Evolutionary conservation across 768 basidiomycete genomes (phyloP).

Genomic region (Kondoa malvinella): DNA sequence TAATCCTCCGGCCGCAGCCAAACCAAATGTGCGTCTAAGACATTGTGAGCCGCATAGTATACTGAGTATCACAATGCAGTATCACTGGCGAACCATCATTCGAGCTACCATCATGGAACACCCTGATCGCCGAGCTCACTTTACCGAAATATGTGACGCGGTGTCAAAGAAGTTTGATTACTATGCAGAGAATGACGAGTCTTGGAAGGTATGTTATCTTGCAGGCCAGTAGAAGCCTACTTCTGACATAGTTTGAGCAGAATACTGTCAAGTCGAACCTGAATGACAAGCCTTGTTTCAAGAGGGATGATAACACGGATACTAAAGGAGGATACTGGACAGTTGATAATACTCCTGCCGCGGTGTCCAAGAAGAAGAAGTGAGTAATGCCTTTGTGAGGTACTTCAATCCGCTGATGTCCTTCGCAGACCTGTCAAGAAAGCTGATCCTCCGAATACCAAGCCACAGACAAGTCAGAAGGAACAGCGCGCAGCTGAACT

Average conservation of each 20-base stretch:
- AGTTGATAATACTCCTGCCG: not conserved
- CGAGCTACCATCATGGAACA: not conserved
- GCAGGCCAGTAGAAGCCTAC: not conserved
- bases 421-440: not conserved
- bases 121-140: not conserved
- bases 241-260: not conserved
- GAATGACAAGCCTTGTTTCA: not conserved
- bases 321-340: not conserved
- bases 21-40: not conserved
- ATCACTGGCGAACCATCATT: not conserved
- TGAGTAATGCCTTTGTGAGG: not conserved
- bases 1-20: not conserved
- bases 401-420: not conserved
- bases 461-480: not conserved
- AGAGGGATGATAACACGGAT: not conserved
- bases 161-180: not conserved
- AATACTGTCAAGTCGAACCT: not conserved
- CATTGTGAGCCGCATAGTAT: not conserved
- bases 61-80: not conserved
- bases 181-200: not conserved
- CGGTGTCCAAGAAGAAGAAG: not conserved
- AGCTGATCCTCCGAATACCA: too few species aligned
- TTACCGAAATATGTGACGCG: not conserved
- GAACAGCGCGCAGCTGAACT: not conserved
- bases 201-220: not conserved